Base-by-base conservation (phyloP, 2,329 filamentous ascomycete genomes). In the Apiospora koreana region DNA sequence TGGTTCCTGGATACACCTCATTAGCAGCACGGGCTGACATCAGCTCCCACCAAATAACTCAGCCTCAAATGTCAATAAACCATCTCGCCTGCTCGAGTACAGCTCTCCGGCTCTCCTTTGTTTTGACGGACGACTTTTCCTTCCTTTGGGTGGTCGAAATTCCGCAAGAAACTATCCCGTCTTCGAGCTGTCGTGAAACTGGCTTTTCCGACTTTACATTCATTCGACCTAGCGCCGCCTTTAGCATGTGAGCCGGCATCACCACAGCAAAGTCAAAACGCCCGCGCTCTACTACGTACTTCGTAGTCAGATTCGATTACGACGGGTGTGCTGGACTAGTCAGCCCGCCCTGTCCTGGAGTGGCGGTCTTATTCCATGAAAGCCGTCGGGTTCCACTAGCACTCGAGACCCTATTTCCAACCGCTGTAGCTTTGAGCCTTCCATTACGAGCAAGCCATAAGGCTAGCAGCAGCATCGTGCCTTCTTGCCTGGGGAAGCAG, bases 161-260 rank as follows among this genome's bases (percentile, higher is more conserved):
- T 50, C n/a, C 25, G n/a, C 16, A 38, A 58, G 23, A 12, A 38
- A 38, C 35, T 35, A 28, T 46, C 25, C 18, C 25, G 65, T 23
- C 42, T 12, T 21, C 65, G 10, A 38, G 31, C 54, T 38, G 54
- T 62, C 54, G 54, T 38, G 42, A 46, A 67, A 67, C 65, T 67
- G 65, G 65, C 65, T 67, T 67, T 67, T 67, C 65, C 42, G 65
- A 46, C 65, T 46, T 46, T 45, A 35, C 65, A 45, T 66, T 46
- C 25, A 46, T 67, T 46, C 31, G 12, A 21, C 65, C 35, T 67
- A 31, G 65, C 41, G 25, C 8, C 42, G 45, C 42, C 45, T 45
- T 41, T 43, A 46, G 65, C 65, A 66, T 67, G 65, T 67, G 65
- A 67, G 65, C 65, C 54, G 54, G 18, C 54, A 62, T 38, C 54